Percentiles rank a stretch among this genome's conserved stretches.
Evolutionary conservation across 2,329 filamentous ascomycete genomes (phyloP).

Genomic region (Penicillium sp.): DNA sequence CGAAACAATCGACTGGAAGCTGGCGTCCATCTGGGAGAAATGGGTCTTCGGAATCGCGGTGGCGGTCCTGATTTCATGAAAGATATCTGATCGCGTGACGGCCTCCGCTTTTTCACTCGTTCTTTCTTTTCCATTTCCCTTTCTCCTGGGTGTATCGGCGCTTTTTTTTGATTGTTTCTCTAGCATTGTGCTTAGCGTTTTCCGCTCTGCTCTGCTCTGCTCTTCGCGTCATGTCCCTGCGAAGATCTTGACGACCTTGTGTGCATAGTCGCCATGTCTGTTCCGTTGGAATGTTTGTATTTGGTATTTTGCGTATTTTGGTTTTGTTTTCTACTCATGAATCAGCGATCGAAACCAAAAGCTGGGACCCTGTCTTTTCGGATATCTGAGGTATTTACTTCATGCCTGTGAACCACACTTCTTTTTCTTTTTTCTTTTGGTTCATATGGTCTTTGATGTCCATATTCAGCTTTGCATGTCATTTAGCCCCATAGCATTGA

Average conservation of each 20-base stretch:
- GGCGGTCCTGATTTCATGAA: slow-evolving; percentile 20
- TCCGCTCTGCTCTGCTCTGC: not conserved
- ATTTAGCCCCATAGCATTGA: not conserved
- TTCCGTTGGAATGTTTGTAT: slow-evolving; percentile 8
- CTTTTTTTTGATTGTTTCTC: slow-evolving; percentile 9
- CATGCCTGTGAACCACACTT: not conserved
- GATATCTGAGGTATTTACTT: not conserved
- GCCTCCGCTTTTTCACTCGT: slow-evolving; percentile 1
- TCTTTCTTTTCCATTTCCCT: slow-evolving; percentile 6
- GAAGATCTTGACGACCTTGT: slow-evolving; percentile 21
- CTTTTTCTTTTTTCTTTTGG: not conserved
- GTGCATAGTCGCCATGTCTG: slow-evolving; percentile 10
- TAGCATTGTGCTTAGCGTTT: slow-evolving; percentile 4
- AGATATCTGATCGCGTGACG: not conserved
- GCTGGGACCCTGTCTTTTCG: not conserved
- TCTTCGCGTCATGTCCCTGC: slow-evolving; percentile 25
- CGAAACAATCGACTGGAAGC: slow-evolving; percentile 41
- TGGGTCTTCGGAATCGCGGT: slow-evolving; percentile 30
- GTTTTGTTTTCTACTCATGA: not conserved
- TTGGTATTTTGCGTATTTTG: not conserved
- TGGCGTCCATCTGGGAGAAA: slow-evolving; percentile 34
- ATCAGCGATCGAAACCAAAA: slow-evolving; percentile 2
- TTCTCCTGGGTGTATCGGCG: not conserved
- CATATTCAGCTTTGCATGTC: not conserved
- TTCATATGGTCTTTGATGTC: not conserved